Evolutionary conservation across 2,329 filamentous ascomycete genomes (phyloP), one percentile per base, ranked within the genome.

Genomic region (Fusarium circinatum): DNA sequence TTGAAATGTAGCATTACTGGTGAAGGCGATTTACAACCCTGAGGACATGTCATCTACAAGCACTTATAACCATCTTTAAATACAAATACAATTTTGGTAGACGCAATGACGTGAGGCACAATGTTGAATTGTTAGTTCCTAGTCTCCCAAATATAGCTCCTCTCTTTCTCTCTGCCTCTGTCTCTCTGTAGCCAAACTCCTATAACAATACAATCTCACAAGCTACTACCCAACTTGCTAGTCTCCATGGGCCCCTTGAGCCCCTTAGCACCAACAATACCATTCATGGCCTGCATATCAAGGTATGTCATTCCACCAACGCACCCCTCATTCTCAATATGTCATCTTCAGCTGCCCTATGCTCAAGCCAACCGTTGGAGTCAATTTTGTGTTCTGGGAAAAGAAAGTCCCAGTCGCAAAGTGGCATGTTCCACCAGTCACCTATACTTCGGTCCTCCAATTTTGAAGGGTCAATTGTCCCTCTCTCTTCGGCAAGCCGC

Each of bases 401-500:
- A 10, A 47, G 6, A 3, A 49, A 30, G 47, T n/a, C 47, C 47
- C 28, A 49, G 22, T 49, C 47, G 47, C 10, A 9, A 1, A 49
- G 47, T 3, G 28, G 47, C 47, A 49, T 49, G 5, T n/a, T 32
- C 28, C 28, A 32, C 28, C 47, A 49, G 10, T 49, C 28, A 9
- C 47, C 22, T 13, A 6, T 49, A 32, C 10, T 49, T n/a, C 28
- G n/a, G 22, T 32, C 47, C 47, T 32, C 28, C 3, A 18, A 49
- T 32, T 10, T n/a, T 17, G 47, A 49, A 18, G 20, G 22, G 5
- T n/a, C 28, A 17, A 49, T 18, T 32, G 15, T 6, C 20, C 20
- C 47, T n/a, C 22, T 32, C 3, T 1, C 0, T 9, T 13, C 28
- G 8, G 28, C 28, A n/a, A 6, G 1, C 4, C 0, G 0, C 28